phyloP scores from a whole-genome alignment of 2,329 filamentous ascomycete genomes.

The Exophiala sp. region DNA sequence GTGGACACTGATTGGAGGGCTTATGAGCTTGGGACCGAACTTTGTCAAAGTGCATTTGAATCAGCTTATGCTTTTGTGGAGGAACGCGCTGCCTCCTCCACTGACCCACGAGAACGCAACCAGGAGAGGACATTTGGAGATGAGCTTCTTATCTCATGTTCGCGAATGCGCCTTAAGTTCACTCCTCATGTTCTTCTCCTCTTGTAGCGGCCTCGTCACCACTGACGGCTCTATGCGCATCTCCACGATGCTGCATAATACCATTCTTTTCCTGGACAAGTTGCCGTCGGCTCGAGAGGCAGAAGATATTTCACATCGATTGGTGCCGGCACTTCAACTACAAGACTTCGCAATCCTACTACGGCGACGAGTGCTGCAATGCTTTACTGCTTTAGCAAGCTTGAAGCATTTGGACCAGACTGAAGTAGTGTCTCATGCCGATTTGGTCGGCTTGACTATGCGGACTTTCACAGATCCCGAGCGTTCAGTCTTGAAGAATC shows the following conservation, averaged over 20 bases:
- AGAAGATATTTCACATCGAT: conserved; percentile 78
- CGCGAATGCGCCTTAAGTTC: conserved; percentile 90
- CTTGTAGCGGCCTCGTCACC: conserved; percentile 86
- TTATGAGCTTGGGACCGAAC: conserved; percentile 95
- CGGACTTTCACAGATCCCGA: conserved; percentile 91
- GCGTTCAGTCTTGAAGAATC: conserved; percentile 69
- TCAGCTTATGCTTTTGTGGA: conserved; percentile 90
- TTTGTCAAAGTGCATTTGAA: conserved; percentile 98
- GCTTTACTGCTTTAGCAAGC: conserved; percentile 86
- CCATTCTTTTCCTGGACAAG: conserved; percentile 80
- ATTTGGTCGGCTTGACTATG: conserved; percentile 82
- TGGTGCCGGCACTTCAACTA: conserved; percentile 81
- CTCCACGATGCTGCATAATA: conserved; percentile 91
- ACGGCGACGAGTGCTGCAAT: conserved; percentile 86
- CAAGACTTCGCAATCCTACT: conserved; percentile 92
- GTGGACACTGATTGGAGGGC: conserved; percentile 92
- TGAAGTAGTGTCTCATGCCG: conserved; percentile 85
- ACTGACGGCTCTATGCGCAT: conserved; percentile 92
- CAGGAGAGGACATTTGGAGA: conserved; percentile 77
- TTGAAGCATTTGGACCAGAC: conserved; percentile 79
- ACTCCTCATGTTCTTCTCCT: conserved; percentile 86
- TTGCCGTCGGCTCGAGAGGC: conserved; percentile 78
- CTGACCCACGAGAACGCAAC: conserved; percentile 87
- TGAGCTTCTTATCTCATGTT: conserved; percentile 90
- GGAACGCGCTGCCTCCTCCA: conserved; percentile 92